Evolutionary conservation across 2,329 filamentous ascomycete species (phyloP).

Genomic region (Alternaria longipes): DNA sequence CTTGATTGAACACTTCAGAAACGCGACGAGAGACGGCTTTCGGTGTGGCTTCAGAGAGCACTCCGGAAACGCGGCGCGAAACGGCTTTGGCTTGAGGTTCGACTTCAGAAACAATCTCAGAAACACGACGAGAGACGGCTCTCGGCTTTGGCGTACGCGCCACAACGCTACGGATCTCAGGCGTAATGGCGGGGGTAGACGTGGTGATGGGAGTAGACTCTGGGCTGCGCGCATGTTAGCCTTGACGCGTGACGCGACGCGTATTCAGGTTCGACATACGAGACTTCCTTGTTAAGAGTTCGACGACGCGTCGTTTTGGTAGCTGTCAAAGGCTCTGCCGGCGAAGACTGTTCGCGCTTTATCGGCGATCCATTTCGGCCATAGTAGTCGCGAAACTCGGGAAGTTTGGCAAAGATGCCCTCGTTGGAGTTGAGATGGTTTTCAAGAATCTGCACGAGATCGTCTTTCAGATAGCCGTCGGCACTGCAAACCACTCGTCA

Average conservation of each 20-base stretch:
- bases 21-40: constrained; percentile 60
- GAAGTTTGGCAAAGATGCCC: constrained; percentile 69
- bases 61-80: constrained; percentile 49
- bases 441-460: constrained; percentile 68
- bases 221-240: constrained; percentile 46
- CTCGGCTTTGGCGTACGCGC: constrained; percentile 48
- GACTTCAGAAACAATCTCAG: neutral
- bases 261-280: constrained; percentile 34
- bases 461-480: constrained; percentile 77
- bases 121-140: constrained; percentile 52
- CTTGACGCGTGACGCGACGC: constrained; percentile 39
- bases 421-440: constrained; percentile 66
- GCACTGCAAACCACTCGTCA: constrained; percentile 61
- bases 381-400: constrained; percentile 79
- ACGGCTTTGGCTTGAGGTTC: constrained; percentile 47
- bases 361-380: constrained; percentile 66
- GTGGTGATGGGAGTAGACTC: constrained; percentile 48
- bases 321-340: constrained; percentile 47
- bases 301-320: constrained; percentile 46
- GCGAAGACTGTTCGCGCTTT: constrained; percentile 56
- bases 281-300: constrained; percentile 45
- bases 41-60: constrained; percentile 31
- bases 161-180: constrained; percentile 52
- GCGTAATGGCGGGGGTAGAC: constrained; percentile 39
- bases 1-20: constrained; percentile 62